Percentiles rank a stretch among this genome's conserved stretches.
phyloP scores from a whole-genome alignment of 2,329 filamentous ascomycete species.

The Penicillium sp. region DNA sequence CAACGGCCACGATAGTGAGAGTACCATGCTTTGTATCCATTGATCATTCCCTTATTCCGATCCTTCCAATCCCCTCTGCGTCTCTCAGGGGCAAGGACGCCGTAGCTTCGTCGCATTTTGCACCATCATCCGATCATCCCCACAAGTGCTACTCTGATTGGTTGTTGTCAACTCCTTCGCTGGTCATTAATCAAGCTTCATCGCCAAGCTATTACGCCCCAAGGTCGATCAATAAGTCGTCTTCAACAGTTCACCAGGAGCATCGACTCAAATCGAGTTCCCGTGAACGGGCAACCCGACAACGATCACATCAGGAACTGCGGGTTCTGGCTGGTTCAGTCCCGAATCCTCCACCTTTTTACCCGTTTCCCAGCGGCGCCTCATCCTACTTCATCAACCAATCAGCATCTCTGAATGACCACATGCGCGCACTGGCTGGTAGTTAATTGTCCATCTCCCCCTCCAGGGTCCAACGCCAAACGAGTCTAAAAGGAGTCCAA shows the following conservation, averaged over 20 bases:
- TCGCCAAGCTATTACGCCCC: not conserved
- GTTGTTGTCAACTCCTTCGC: not conserved
- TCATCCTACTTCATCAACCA: not conserved
- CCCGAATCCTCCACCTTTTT: not conserved
- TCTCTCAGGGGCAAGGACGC: not conserved
- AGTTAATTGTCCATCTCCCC: too few relatives aligned
- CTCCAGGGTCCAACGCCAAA: not conserved
- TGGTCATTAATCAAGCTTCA: not conserved
- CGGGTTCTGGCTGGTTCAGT: not conserved
- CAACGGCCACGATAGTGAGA: not conserved
- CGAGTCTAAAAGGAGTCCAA: not conserved
- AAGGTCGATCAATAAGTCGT: not conserved
- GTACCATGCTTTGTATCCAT: not conserved
- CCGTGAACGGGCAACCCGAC: not conserved
- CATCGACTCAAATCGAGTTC: not conserved
- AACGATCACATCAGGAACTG: not conserved
- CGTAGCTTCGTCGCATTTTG: not conserved
- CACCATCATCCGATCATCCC: not conserved
- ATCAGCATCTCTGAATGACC: not conserved
- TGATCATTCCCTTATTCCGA: not conserved
- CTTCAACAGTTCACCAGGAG: too few relatives aligned
- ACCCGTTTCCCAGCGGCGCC: not conserved
- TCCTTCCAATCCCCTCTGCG: not conserved
- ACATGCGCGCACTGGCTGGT: constrained; percentile 9
- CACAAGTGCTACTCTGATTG: not conserved